A percentile compares a stretch with the other conserved stretches of the same genome.
Conservation (phyloP, 306 rosid genomes). For the Vigna nakashimae region DNA sequence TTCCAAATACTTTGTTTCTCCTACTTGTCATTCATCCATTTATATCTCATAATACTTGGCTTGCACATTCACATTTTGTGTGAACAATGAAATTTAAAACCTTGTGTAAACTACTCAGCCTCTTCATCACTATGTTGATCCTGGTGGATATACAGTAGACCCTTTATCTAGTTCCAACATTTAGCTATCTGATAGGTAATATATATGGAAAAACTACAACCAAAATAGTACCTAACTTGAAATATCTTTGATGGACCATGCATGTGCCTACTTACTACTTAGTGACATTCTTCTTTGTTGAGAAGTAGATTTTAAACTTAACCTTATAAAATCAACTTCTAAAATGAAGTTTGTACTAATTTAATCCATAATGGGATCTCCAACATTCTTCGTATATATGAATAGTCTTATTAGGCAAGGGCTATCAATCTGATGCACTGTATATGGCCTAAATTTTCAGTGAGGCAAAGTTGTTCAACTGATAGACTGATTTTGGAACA, state of each 20-base stretch:
- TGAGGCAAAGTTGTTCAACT: slow-evolving; percentile 20
- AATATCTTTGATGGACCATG: slow-evolving; percentile 12
- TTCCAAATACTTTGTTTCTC: slow-evolving; percentile 5
- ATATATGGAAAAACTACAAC: background rate
- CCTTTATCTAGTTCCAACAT: slow-evolving; percentile 22
- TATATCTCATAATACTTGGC: background rate
- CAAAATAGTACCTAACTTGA: background rate
- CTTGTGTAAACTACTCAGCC: background rate
- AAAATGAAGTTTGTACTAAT: no score
- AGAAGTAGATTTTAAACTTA: no score
- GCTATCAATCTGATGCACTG: background rate
- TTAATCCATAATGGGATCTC: no score
- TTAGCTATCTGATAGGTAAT: background rate
- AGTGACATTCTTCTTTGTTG: background rate
- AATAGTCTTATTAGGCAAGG: slow-evolving; percentile 4
- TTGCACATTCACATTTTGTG: background rate
- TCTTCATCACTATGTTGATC: background rate
- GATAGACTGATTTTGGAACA: slow-evolving; percentile 35
- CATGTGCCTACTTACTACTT: background rate
- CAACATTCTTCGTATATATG: no score
- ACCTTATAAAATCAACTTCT: no score
- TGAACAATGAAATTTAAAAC: background rate
- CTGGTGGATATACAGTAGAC: background rate
- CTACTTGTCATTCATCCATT: background rate
- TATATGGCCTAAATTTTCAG: background rate